phyloP scores from a whole-genome alignment of 345 rosid genomes.

The Eucalyptus regnans region DNA sequence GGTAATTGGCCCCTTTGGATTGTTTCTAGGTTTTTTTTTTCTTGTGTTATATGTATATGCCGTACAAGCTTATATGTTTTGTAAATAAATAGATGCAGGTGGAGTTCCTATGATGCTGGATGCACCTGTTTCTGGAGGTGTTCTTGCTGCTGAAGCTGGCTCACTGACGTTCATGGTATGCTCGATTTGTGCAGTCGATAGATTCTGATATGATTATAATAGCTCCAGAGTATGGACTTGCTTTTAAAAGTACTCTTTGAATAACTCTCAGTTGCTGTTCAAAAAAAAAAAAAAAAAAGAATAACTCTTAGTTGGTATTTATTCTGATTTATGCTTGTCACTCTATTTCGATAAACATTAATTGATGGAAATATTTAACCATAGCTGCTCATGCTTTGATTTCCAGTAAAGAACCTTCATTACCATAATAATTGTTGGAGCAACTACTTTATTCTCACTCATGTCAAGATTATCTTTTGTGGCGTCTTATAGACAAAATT shows the following conservation, averaged over 20 bases:
- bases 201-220: not conserved
- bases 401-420: not conserved
- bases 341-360: not conserved
- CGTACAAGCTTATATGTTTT: not conserved
- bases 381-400: not conserved
- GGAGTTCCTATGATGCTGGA: constrained; percentile 80
- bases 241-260: not conserved
- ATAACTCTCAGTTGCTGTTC: not conserved
- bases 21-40: not conserved
- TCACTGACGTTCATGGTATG: constrained; percentile 87
- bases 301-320: not conserved
- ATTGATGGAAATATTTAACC: not conserved
- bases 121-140: constrained; percentile 98
- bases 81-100: constrained; percentile 24
- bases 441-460: not conserved
- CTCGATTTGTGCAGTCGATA: not conserved
- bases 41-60: not conserved
- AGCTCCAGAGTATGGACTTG: not conserved
- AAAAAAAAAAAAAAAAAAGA: no score
- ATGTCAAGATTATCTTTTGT: not conserved
- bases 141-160: constrained; percentile 86
- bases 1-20: not conserved
- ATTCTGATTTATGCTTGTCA: not conserved
- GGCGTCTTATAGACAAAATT: not conserved
- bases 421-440: not conserved